Base-by-base conservation (phyloP, 352 stramenopile genomes). In the Phytophthora crassamura region DNA sequence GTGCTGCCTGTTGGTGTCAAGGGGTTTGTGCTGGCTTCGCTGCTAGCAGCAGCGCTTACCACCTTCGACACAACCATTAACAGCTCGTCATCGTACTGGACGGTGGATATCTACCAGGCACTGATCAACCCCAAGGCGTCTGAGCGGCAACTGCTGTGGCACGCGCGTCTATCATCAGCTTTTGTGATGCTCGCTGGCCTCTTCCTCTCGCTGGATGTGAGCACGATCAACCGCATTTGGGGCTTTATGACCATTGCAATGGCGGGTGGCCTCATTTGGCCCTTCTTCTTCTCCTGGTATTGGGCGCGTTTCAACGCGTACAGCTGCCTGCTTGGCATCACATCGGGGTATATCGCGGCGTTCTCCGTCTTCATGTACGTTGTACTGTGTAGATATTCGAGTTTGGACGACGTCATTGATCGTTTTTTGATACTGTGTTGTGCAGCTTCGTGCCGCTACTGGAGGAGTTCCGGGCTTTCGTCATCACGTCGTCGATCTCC, bases 1-100 rank as follows among this genome's bases (percentile, higher is more conserved):
- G 80, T 91, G 60, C 64, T 93, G 8, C 85, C 85, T 1, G 71
- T 76, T 3, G 85, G 85, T 8, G 49, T 76, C 22, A 88, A 89
- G 42, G 85, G 85, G 0, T 89, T 91, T 33, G 80, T 93, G 41
- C 57, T 93, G 20, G 81, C 85, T 30, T 87, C 85, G 4, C 62
- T 93, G 7, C 59, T 93, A 4, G 85, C 85, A 14, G 85, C 85
- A 30, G 85, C 85, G 28, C 70, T 93, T 15, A 93, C 85, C 22
- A 93, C 85, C 3, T 93, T 93, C 56, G 85, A 93, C 54, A 90
- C 85, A 15, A 89, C 78, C 3, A 90, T 93, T 74, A 90, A 93
- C 63, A 88, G 75, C 42, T 74, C 81, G 30, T 93, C 85, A 0
- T 81, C 85, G 7, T 93, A 93, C 62, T 93, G 85, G 85, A 91